Percentiles rank a stretch among this genome's conserved stretches.
phyloP scores from a whole-genome alignment of 495 filamentous ascomycete genomes.

The Tuber indicum region DNA sequence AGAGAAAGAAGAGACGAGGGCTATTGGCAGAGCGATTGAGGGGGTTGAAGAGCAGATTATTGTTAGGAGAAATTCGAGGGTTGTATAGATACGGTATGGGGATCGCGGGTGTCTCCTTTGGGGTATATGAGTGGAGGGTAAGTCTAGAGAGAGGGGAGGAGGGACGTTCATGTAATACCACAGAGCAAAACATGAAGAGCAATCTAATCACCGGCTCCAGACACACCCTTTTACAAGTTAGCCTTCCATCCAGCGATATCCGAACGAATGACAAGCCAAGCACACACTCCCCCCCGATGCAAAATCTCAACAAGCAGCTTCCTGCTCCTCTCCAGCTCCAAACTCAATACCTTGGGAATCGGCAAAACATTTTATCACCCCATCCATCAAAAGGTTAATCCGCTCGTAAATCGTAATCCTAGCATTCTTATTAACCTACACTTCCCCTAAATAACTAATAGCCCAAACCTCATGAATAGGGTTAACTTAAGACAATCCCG shows the following conservation, averaged over 20 bases:
- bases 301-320: no score
- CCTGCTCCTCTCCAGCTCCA: no score
- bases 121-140: slow-evolving; percentile 6
- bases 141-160: background rate
- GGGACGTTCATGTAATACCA: slow-evolving; percentile 23
- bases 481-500: no score
- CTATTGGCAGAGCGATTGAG: slow-evolving; percentile 13
- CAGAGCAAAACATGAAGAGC: slow-evolving; percentile 22
- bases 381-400: no score
- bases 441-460: no score
- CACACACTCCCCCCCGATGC: slow-evolving; percentile 9
- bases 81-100: slow-evolving; percentile 21
- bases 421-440: no score
- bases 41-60: slow-evolving; percentile 31
- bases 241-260: no score
- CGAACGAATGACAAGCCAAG: background rate
- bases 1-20: slow-evolving; percentile 13
- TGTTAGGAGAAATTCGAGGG: slow-evolving; percentile 25
- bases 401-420: no score
- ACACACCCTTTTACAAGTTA: slow-evolving; percentile 20
- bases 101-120: slow-evolving; percentile 27
- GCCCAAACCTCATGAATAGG: no score
- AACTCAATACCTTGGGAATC: no score
- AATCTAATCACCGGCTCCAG: slow-evolving; percentile 20
- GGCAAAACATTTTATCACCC: no score